Conservation (phyloP, 2,329 filamentous ascomycete species). For the Exophiala xenobiotica region DNA sequence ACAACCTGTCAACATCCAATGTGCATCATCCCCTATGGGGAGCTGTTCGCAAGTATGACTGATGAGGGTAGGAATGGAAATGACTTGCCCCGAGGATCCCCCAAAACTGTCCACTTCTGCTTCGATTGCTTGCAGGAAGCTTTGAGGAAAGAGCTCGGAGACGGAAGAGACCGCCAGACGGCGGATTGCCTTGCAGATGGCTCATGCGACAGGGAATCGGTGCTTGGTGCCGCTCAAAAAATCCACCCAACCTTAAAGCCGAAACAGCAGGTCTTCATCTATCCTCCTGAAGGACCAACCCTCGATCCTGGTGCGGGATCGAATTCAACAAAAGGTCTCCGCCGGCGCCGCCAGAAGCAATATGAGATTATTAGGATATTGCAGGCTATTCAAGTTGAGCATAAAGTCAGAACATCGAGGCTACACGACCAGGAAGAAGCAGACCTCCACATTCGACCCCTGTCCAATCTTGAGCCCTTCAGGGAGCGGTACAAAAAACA, state of each 20-base stretch:
- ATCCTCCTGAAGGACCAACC: conserved; percentile 10
- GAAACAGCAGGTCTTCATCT: conserved; percentile 7
- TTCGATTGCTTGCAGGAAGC: conserved; percentile 9
- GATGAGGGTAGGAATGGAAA: conserved; percentile 1
- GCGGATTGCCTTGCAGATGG: conserved; percentile 7
- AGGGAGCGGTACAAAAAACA: conserved; percentile 26
- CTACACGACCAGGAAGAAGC: not conserved
- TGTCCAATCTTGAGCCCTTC: conserved; percentile 4
- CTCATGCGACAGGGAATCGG: not conserved
- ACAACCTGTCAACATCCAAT: conserved; percentile 5
- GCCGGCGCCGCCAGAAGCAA: conserved; percentile 19
- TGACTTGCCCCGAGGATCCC: not conserved
- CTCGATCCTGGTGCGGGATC: conserved; percentile 10
- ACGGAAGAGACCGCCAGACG: not conserved
- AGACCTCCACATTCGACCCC: not conserved
- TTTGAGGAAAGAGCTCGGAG: not conserved
- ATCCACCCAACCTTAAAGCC: conserved; percentile 6
- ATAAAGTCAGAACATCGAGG: too few species aligned
- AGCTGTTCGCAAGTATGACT: conserved; percentile 5
- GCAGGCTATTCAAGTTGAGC: too few species aligned
- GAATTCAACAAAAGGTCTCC: conserved; percentile 9
- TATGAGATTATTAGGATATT: conserved; percentile 16
- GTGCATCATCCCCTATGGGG: conserved; percentile 14
- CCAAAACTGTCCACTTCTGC: conserved; percentile 9
- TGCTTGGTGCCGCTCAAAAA: conserved; percentile 9